Conservation (phyloP, 768 basidiomycete genomes). For the Lentinula edodes region DNA sequence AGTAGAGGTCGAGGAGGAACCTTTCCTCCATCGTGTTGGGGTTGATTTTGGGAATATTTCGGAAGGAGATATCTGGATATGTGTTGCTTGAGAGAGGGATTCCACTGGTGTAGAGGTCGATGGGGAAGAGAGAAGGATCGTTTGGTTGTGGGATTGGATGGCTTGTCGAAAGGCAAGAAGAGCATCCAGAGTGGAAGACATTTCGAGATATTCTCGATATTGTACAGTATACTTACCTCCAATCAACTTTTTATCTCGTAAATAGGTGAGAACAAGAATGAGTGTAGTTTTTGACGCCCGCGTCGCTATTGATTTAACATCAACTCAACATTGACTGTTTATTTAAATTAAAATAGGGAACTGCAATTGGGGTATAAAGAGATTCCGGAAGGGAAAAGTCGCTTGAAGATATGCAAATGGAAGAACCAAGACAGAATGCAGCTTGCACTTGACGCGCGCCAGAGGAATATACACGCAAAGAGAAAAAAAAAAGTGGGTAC, state of each 20-base stretch:
- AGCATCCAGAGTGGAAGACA: slow-evolving; percentile 29
- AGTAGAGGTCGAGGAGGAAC: slow-evolving; percentile 28
- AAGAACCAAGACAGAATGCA: neutral
- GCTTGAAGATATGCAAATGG: neutral
- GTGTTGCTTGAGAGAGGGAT: slow-evolving; percentile 49
- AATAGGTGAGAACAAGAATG: no score
- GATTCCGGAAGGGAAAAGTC: no score
- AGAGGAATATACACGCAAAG: neutral
- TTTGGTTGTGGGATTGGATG: slow-evolving; percentile 44
- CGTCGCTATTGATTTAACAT: no score
- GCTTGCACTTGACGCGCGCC: no score
- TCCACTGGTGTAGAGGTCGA: slow-evolving; percentile 34
- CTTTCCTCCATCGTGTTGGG: slow-evolving; percentile 72
- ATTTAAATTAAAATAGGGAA: no score
- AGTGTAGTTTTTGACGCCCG: no score
- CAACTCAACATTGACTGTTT: no score
- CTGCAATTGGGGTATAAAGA: neutral
- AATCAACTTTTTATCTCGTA: no score
- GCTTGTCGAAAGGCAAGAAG: slow-evolving; percentile 55
- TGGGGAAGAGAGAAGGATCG: slow-evolving; percentile 42
- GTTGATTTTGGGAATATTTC: slow-evolving; percentile 63
- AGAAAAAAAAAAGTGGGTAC: neutral
- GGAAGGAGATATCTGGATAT: slow-evolving; percentile 52
- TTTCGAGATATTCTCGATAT: neutral
- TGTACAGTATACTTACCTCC: neutral